Base-by-base conservation (phyloP, 75 land plant genomes). In the Isoetes taiwanensis region DNA sequence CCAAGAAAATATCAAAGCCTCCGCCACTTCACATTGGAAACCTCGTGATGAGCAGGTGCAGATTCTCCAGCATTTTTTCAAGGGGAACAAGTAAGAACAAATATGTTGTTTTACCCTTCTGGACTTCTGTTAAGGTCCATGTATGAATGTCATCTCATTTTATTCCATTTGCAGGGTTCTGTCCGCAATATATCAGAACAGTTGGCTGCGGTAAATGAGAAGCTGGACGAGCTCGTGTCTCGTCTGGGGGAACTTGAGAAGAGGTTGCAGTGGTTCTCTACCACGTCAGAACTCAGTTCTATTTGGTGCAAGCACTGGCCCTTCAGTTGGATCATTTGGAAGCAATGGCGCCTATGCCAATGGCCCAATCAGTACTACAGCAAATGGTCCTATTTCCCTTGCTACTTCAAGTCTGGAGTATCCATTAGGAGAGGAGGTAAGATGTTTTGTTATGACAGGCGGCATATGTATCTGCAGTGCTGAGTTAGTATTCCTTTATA, bases 221-320 rank as follows among this genome's bases (percentile, higher is more conserved):
- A 82, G 30, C 72, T 87, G 77, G 94, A 87, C 66, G 94, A 87
- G 55, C 77, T 87, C 9, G 72, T 80, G 39, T 65, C 65, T 33
- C 73, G 72, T 2, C 64, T 87, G 29, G 94, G 72, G 58, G 81
- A 80, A 39, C 53, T 87, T 30, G 87, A 76, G 57, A 73, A 76
- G 38, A 78, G 73, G 70, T 63, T 84, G 24, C 26, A 42, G 21
- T 32, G 1, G 19, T 2, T 17, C 5, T 11, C 8, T 60, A 68
- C 84, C 38, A 24, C 67, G 31, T 67, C 78, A 54, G n/a, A n/a
- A n/a, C n/a, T n/a, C n/a, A n/a, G n/a, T n/a, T 54, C 4, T 9
- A 37, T 37, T n/a, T n/a, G n/a, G n/a, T n/a, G n/a, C 86, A 78
- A 43, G 53, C 67, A 42, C 81, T 77, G 71, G 28, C 69, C 21